Evolutionary conservation across 2,329 filamentous ascomycete genomes (phyloP).

Genomic region (Fusarium sacchari): DNA sequence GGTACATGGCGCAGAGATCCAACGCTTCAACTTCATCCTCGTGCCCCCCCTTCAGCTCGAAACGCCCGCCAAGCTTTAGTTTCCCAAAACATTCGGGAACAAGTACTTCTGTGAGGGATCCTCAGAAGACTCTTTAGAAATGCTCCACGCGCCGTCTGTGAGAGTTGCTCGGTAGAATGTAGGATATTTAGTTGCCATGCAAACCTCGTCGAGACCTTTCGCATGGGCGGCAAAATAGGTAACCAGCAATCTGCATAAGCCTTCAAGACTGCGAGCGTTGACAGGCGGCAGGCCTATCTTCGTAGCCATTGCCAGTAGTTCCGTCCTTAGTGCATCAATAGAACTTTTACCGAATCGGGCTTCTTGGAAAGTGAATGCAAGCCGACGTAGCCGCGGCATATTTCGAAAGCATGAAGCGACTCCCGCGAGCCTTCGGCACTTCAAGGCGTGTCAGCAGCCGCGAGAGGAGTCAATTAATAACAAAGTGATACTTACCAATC

Average conservation of each 20-base stretch:
- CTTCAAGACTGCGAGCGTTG: neutral
- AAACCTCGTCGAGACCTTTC: neutral
- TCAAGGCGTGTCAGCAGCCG: too few relatives aligned
- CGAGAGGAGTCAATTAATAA: too few relatives aligned
- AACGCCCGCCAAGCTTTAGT: neutral
- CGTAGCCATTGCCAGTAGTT: too few relatives aligned
- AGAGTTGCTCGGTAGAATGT: neutral
- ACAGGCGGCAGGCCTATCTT: neutral
- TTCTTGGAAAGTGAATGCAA: too few relatives aligned
- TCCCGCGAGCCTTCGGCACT: too few relatives aligned
- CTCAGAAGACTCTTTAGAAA: fast-evolving
- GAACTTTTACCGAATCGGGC: too few relatives aligned
- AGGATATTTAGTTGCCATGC: fast-evolving
- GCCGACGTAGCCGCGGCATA: too few relatives aligned
- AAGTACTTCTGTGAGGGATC: fast-evolving
- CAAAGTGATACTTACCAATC: neutral
- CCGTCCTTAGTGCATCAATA: too few relatives aligned
- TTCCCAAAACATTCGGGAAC: neutral
- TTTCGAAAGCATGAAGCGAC: too few relatives aligned
- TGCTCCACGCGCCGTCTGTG: neutral
- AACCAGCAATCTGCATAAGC: fast-evolving
- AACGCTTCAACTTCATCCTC: neutral
- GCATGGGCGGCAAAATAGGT: neutral
- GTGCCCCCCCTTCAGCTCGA: neutral
- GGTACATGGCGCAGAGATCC: neutral